Evolutionary conservation across 139 green algal species (phyloP).

Genomic region (Zygnema circumcarinatum): DNA sequence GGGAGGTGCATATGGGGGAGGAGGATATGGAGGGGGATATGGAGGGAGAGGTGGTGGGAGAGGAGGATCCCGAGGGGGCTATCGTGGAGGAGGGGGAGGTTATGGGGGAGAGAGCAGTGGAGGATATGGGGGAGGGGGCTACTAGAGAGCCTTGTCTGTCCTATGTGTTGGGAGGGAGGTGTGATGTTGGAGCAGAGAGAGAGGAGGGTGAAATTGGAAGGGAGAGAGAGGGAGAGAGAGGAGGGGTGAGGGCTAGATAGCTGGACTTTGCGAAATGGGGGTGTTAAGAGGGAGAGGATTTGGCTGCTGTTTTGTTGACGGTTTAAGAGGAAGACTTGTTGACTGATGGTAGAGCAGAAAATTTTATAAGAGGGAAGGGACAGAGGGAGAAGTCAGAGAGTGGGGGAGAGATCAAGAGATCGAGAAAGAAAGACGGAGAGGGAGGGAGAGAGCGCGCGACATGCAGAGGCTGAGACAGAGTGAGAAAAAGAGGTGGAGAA

Average conservation of each 20-base stretch:
- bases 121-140: neutral
- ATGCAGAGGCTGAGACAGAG: neutral
- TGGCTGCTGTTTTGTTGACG: neutral
- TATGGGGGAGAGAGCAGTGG: neutral
- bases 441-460: neutral
- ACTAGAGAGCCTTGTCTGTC: neutral
- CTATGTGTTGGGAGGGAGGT: neutral
- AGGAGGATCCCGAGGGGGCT: neutral
- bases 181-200: neutral
- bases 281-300: neutral
- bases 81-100: neutral
- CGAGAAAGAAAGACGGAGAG: neutral
- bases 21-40: neutral
- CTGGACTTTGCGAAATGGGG: neutral
- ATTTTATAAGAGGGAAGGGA: neutral
- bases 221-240: neutral
- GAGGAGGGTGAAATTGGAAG: neutral
- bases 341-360: neutral
- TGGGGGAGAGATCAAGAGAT: neutral
- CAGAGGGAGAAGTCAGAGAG: neutral
- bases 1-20: neutral
- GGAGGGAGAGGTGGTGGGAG: constrained; percentile 7
- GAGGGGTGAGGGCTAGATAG: neutral
- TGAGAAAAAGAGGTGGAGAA: neutral
- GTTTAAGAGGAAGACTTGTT: neutral